phyloP scores from a whole-genome alignment of 108 stramenopile species.

The Parietichytrium sp. region DNA sequence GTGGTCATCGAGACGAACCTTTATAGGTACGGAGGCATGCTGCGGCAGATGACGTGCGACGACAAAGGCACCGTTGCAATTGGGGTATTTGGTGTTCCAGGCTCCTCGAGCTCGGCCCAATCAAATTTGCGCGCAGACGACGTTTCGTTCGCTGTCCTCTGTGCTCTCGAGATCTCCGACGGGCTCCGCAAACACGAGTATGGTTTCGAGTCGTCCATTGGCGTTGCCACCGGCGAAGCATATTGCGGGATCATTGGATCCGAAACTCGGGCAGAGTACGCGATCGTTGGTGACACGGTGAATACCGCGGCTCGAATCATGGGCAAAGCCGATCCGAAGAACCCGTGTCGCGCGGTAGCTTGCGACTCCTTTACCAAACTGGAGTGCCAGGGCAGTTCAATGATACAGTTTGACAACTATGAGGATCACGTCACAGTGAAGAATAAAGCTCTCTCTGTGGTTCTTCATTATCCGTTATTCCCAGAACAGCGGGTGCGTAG shows the following conservation, averaged over 20 bases:
- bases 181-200: background rate
- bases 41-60: conserved; percentile 32
- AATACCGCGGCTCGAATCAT: conserved; percentile 36
- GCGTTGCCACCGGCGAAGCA: background rate
- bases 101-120: background rate
- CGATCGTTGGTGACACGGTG: conserved; percentile 19
- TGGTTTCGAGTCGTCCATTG: background rate
- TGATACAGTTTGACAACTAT: background rate
- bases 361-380: background rate
- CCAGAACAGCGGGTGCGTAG: background rate
- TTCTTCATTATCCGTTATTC: background rate
- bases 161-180: background rate
- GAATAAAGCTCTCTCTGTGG: background rate
- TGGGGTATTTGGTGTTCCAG: conserved; percentile 21
- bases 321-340: background rate
- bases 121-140: background rate
- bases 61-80: conserved; percentile 24
- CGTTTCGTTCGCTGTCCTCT: background rate
- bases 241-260: conserved; percentile 17
- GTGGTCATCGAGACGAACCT: conserved; percentile 20
- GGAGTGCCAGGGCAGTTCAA: background rate
- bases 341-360: background rate
- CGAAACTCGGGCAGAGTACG: conserved; percentile 1
- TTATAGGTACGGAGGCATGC: conserved; percentile 8
- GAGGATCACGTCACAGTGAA: background rate